Evolutionary conservation across 306 rosid genomes (phyloP).

Genomic region (Cicer bijugum): DNA sequence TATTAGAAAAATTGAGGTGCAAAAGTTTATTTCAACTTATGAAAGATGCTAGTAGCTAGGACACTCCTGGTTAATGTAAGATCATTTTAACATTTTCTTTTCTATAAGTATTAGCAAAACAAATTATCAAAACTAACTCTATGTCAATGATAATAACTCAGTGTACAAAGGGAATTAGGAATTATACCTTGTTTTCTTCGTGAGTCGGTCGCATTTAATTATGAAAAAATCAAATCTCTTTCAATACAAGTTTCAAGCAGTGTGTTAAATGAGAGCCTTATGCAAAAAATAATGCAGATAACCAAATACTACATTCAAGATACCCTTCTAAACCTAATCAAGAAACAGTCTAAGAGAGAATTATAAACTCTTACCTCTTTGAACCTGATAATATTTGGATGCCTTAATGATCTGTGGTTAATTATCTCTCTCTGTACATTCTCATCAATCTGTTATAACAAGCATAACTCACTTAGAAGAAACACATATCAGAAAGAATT

Average conservation of each 20-base stretch:
- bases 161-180: neutral
- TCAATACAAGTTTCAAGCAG: slow-evolving; percentile 30
- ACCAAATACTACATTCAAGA: slow-evolving; percentile 7
- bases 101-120: too few relatives aligned
- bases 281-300: slow-evolving; percentile 38
- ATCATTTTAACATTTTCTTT: too few relatives aligned
- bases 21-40: neutral
- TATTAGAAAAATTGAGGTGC: neutral
- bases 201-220: neutral
- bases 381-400: slow-evolving; percentile 94
- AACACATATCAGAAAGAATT: slow-evolving; percentile 21
- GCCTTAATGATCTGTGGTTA: slow-evolving; percentile 88
- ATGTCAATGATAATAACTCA: slow-evolving; percentile 11
- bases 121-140: too few relatives aligned
- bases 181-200: neutral
- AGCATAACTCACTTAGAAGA: slow-evolving; percentile 34
- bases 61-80: neutral
- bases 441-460: slow-evolving; percentile 84
- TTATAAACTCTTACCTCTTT: slow-evolving; percentile 72
- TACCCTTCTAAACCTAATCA: neutral
- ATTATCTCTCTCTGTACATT: slow-evolving; percentile 96
- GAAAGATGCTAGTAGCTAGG: neutral
- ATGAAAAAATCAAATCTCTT: slow-evolving; percentile 12
- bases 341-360: slow-evolving; percentile 3
- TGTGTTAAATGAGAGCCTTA: slow-evolving; percentile 1